Evolutionary conservation across 1,284 basidiomycete species (phyloP).

Genomic region (Leccinum solheimii): DNA sequence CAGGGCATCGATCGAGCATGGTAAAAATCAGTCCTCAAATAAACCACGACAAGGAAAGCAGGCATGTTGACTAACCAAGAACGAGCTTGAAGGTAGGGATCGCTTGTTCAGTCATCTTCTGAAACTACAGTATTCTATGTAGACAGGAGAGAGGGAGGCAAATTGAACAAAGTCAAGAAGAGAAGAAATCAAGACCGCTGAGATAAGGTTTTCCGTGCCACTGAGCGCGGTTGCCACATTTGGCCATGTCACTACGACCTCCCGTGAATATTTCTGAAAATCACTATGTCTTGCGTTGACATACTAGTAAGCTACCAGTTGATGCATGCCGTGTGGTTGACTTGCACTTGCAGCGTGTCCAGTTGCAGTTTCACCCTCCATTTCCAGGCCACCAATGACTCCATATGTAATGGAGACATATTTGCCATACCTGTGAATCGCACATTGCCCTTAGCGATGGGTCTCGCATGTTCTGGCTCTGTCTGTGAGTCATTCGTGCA

Average conservation of each 20-base stretch:
- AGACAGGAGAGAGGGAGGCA: conserved; percentile 16
- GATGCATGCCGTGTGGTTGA: neutral
- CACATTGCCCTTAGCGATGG: neutral
- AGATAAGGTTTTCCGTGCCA: conserved; percentile 39
- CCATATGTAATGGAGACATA: neutral
- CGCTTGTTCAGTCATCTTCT: conserved; percentile 45
- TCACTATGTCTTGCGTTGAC: neutral
- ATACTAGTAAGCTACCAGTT: neutral
- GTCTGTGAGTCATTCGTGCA: conserved; percentile 1
- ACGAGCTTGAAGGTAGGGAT: conserved; percentile 99
- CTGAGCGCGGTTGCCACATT: conserved; percentile 28
- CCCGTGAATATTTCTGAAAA: neutral
- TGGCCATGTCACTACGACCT: conserved; percentile 2
- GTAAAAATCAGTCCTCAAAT: conserved; percentile 31
- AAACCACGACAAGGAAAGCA: conserved; percentile 3
- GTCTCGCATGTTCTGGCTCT: neutral
- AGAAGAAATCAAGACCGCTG: conserved; percentile 36
- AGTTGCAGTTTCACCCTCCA: neutral
- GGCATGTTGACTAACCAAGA: conserved; percentile 64
- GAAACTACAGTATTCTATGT: conserved; percentile 28
- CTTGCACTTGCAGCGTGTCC: neutral
- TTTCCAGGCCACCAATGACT: neutral
- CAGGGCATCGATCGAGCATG: conserved; percentile 29
- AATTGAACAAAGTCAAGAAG: conserved; percentile 28
- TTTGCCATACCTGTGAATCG: neutral